Conservation (phyloP, 805 yeast species). For the Metschnikowia dekortorum region DNA sequence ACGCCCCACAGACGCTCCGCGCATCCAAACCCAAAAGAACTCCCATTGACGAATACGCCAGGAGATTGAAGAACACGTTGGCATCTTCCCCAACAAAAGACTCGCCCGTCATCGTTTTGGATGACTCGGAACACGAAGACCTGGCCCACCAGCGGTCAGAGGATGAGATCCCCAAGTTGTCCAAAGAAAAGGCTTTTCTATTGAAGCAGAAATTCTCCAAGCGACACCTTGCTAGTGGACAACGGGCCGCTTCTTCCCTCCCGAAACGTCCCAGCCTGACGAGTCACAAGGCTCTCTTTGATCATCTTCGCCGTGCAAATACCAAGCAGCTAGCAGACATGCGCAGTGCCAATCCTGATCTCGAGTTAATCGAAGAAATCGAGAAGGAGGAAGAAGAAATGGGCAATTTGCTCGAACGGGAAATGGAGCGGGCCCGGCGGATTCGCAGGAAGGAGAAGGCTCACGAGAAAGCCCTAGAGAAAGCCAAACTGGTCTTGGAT, state of each 20-base stretch:
- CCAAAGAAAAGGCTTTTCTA: constrained; percentile 29
- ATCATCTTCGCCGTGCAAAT: constrained; percentile 39
- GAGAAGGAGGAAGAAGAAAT: constrained; percentile 42
- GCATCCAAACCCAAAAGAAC: constrained; percentile 7
- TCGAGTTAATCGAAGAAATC: constrained; percentile 30
- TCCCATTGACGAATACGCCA: constrained; percentile 36
- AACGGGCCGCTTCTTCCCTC: constrained; percentile 1
- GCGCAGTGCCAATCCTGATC: constrained; percentile 19
- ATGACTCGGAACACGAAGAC: constrained; percentile 25
- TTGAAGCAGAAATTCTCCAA: constrained; percentile 31
- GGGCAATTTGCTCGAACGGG: constrained; percentile 46
- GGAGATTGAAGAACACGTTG: constrained; percentile 24
- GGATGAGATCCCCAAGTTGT: constrained; percentile 25
- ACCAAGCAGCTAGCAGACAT: constrained; percentile 37
- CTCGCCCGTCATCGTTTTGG: constrained; percentile 21
- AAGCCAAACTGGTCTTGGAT: constrained; percentile 29
- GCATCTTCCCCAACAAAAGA: constrained; percentile 23
- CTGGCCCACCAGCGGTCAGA: constrained; percentile 3
- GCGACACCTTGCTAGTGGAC: constrained; percentile 13
- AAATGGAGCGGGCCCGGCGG: constrained; percentile 44
- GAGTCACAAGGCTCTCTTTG: constrained; percentile 26
- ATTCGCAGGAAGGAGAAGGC: constrained; percentile 42
- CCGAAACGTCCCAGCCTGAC: constrained; percentile 2
- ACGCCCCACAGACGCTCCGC: constrained; percentile 1
- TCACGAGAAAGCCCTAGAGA: constrained; percentile 35